Evolutionary conservation across 176 grass and related monocot genomes (phyloP).

Genomic region (Puccinellia tenuiflora): DNA sequence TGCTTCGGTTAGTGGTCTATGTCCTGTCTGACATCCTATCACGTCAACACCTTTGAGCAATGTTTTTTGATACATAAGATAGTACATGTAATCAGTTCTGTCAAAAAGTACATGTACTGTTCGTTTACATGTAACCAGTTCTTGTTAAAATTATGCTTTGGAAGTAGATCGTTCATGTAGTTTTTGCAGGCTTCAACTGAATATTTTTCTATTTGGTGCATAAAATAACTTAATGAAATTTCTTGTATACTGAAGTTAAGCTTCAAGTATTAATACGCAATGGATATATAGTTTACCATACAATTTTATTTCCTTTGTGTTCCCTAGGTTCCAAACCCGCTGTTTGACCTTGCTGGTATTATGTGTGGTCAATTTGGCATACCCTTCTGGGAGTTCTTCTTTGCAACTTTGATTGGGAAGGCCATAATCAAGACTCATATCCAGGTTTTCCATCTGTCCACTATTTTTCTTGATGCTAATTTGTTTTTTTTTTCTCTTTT

Average conservation of each 20-base stretch:
- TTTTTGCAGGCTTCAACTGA: background rate
- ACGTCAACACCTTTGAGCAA: background rate
- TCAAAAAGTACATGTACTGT: background rate
- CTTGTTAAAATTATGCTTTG: background rate
- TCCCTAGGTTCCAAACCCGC: constrained; percentile 80
- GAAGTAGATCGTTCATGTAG: background rate
- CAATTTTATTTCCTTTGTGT: constrained; percentile 1
- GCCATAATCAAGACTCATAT: constrained; percentile 97
- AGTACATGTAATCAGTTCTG: background rate
- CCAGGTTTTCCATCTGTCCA: constrained; percentile 49
- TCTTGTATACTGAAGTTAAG: background rate
- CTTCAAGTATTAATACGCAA: background rate
- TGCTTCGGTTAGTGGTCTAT: constrained; percentile 69
- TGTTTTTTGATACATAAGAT: background rate
- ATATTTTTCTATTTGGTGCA: constrained; percentile 7
- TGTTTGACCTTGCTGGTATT: constrained; percentile 97
- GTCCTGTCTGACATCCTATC: background rate
- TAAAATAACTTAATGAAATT: background rate
- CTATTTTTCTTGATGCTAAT: background rate
- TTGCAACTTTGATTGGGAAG: constrained; percentile 86
- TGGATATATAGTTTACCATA: background rate
- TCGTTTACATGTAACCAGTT: background rate
- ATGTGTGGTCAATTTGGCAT: constrained; percentile 99
- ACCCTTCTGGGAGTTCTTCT: constrained; percentile 96
- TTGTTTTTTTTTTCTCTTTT: background rate